Base-by-base conservation (phyloP, 1,139 yeast genomes). In the Diutina mesorugosa region DNA sequence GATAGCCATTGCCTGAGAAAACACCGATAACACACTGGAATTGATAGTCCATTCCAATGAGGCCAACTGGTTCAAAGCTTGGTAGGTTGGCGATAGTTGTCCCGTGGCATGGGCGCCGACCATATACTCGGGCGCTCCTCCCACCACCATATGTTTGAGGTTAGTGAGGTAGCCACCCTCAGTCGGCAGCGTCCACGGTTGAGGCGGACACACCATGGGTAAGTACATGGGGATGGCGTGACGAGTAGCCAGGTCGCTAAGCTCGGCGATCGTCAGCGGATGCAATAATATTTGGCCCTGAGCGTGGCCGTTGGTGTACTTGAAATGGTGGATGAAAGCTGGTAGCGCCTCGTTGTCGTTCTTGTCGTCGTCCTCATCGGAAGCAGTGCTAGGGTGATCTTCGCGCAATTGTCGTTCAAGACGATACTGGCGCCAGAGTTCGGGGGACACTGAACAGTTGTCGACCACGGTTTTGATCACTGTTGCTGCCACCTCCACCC, bases 21-120 rank as follows among this genome's bases (percentile, higher is more conserved):
- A 67, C 1, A 70, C 63, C 1, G 56, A 47, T 5, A 70, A 57
- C 32, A 73, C 66, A 1, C 59, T 57, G 1, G 66, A 59, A 58
- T 76, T 72, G 1, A 76, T 64, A 0, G 74, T 69, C 80, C 80
- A 76, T 0, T 74, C 67, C 4, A 64, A 62, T 1, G 64, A 57
- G 0, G 76, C 70, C 45, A 75, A 61, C 21, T 63, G 60, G 57
- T 73, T 65, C 28, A 76, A 64, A 6, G 70, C 68, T n/a, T 61
- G 57, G 58, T 69, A 75, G 0, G 69, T 62, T 4, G 72, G 67
- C 18, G 67, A 62, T 47, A 76, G 60, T 57, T 74, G 77, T 1
- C 77, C 77, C 0, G 70, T 63, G 2, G 58, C 54, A 55, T 69
- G 67, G 0, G 76, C 76, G 30, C 61, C 64, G 1, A 64, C 58